Evolutionary conservation across 441 rosid species (phyloP).

Genomic region (Hura crepitans): DNA sequence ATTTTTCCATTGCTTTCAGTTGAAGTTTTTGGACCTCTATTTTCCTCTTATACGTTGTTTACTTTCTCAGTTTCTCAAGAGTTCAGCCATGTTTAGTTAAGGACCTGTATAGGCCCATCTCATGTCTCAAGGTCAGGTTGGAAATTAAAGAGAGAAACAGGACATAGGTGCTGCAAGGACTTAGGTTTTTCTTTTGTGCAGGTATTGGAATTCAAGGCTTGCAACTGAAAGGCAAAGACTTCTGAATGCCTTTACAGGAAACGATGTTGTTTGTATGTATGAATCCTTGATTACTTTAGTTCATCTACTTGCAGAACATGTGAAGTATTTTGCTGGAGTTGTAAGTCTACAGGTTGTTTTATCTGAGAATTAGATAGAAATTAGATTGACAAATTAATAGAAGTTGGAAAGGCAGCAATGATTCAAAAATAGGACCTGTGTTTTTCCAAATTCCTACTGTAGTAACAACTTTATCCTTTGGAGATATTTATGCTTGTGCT

Average conservation of each 20-base stretch:
- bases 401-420: not conserved
- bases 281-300: slow-evolving; percentile 22
- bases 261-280: slow-evolving; percentile 79
- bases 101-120: not conserved
- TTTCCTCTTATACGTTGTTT: not conserved
- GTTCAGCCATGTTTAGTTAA: not conserved
- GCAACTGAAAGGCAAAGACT: slow-evolving; percentile 86
- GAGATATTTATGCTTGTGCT: not conserved
- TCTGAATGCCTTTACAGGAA: slow-evolving; percentile 50
- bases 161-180: not conserved
- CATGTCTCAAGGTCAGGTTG: not conserved
- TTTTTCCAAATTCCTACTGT: not conserved
- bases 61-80: not conserved
- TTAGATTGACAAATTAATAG: not conserved
- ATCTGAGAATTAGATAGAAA: not conserved
- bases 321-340: not conserved
- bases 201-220: slow-evolving; percentile 95
- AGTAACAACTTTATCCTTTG: not conserved
- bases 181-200: slow-evolving; percentile 30
- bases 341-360: not conserved
- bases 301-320: slow-evolving; percentile 15
- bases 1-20: not conserved
- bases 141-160: not conserved
- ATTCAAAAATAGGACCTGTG: not conserved
- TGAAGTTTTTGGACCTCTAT: not conserved